Percentiles rank a stretch among this genome's conserved stretches.
These are phyloP conservation scores for Paratinospora sagittata DNA, from an alignment of 164 flowering plant species.

Conservation along the genomic window DNA sequence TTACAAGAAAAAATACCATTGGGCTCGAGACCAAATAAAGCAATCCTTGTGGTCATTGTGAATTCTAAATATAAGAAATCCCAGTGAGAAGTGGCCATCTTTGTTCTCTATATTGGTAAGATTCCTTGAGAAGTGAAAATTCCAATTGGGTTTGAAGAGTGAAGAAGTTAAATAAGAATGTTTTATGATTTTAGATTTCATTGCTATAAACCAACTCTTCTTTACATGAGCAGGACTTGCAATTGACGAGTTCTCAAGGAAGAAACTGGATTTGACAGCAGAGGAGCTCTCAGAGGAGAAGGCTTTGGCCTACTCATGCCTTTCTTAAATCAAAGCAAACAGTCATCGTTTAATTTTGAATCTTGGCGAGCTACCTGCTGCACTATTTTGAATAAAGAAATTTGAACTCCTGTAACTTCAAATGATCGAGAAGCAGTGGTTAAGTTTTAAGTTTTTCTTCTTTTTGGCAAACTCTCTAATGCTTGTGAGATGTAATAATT, in stretches of 20 bases:
- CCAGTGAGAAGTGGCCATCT: no score
- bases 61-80: no score
- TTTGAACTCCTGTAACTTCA: not conserved
- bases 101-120: no score
- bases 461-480: constrained; percentile 2
- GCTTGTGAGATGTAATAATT: not conserved
- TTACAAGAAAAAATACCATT: no score
- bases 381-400: constrained; percentile 25
- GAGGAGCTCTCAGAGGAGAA: constrained; percentile 87
- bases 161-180: no score
- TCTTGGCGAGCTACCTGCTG: constrained; percentile 8
- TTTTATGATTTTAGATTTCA: no score
- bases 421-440: not conserved
- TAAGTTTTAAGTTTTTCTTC: not conserved
- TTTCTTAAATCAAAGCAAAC: constrained; percentile 34
- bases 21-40: no score
- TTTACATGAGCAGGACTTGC: constrained; percentile 47
- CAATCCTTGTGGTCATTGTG: no score
- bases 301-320: constrained; percentile 89
- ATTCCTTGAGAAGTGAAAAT: no score
- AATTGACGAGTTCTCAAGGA: constrained; percentile 83
- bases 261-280: constrained; percentile 84
- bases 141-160: no score
- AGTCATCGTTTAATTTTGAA: not conserved
- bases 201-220: no score